phyloP scores from a whole-genome alignment of 352 stramenopile species.

The Phytophthora pisi region DNA sequence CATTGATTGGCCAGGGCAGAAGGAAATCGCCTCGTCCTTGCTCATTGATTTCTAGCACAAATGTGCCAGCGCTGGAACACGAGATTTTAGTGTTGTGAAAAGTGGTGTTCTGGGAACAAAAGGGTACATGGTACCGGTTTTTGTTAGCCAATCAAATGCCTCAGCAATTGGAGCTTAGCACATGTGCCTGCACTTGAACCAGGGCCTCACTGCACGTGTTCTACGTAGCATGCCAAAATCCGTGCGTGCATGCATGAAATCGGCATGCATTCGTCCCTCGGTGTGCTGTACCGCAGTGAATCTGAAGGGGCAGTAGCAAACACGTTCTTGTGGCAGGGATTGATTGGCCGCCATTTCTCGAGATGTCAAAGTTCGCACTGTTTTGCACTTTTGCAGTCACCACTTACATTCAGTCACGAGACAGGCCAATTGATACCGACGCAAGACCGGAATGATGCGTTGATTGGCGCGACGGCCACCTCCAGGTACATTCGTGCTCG shows the following conservation, averaged over 20 bases:
- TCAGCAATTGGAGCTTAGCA: too few species aligned
- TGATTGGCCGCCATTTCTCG: conserved; percentile 6
- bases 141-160: too few species aligned
- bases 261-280: conserved; percentile 12
- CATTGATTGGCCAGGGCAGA: too few species aligned
- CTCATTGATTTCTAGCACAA: too few species aligned
- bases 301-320: background rate
- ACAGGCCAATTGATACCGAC: conserved; percentile 16
- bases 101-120: too few species aligned
- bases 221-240: too few species aligned
- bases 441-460: conserved; percentile 17
- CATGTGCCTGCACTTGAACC: too few species aligned
- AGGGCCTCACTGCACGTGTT: too few species aligned
- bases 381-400: background rate
- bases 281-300: conserved; percentile 1
- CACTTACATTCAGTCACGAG: conserved; percentile 25
- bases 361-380: conserved; percentile 8
- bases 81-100: too few species aligned
- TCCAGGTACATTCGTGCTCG: background rate
- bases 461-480: conserved; percentile 13
- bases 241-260: background rate
- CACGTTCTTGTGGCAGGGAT: conserved; percentile 22
- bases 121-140: too few species aligned
- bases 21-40: too few species aligned
- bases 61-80: too few species aligned